Evolutionary conservation across 306 rosid genomes (phyloP).

Genomic region (Glycine soja): DNA sequence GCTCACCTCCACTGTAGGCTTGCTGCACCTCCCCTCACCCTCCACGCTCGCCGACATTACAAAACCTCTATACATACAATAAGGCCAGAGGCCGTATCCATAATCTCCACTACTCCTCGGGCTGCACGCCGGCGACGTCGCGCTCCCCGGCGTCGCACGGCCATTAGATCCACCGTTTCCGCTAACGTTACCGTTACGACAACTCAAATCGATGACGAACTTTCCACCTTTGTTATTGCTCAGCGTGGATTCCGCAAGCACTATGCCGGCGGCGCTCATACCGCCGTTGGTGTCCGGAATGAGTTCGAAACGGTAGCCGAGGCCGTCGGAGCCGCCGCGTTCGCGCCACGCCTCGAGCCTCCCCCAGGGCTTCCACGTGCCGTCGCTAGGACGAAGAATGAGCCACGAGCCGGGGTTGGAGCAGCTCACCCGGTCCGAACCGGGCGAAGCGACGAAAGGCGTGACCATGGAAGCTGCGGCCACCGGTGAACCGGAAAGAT

Average conservation of each 20-base stretch:
- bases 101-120: conserved; percentile 81
- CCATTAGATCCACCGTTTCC: conserved; percentile 36
- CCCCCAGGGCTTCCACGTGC: conserved; percentile 83
- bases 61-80: conserved; percentile 74
- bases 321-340: conserved; percentile 70
- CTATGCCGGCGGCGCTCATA: conserved; percentile 66
- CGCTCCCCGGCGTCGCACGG: conserved; percentile 50
- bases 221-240: conserved; percentile 66
- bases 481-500: conserved; percentile 80
- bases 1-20: conserved; percentile 66
- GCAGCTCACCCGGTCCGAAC: conserved; percentile 76
- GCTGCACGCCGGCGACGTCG: conserved; percentile 72
- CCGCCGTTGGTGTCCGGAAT: conserved; percentile 67
- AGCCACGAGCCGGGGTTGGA: conserved; percentile 83
- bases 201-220: conserved; percentile 61
- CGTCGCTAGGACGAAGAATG: conserved; percentile 71
- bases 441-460: conserved; percentile 75
- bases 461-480: conserved; percentile 81
- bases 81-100: conserved; percentile 80
- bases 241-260: conserved; percentile 71
- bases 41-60: conserved; percentile 70
- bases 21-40: conserved; percentile 66
- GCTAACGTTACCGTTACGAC: not conserved
- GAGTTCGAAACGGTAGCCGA: conserved; percentile 71
- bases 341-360: conserved; percentile 83